Base-by-base conservation (phyloP, 2,329 filamentous ascomycete genomes). In the Aspergillus felis region DNA sequence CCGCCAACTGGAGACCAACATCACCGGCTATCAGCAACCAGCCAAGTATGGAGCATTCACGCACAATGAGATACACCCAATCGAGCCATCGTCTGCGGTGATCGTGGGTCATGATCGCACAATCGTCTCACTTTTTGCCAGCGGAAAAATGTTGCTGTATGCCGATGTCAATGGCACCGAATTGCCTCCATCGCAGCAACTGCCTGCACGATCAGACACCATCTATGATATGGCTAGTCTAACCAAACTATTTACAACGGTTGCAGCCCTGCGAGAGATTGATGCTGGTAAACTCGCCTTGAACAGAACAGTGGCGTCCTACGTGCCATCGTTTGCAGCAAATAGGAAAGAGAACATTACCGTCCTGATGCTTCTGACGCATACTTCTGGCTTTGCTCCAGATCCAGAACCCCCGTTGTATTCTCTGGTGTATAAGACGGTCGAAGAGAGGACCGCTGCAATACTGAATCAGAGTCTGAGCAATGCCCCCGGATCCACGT, bases 171-270 rank as follows among this genome's bases (percentile, higher is more conserved):
- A 70, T 51, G 71, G 73, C 38, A 70, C 67, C 2, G 46, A 61
- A 9, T 64, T 75, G 6, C 64, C 67, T 4, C 5, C 12, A 1
- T 1, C 48, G 5, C 53, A 67, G 32, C 68, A 71, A 55, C 67
- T 71, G 53, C 62, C 65, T 14, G 61, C 72, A 8, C 66, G 64
- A 0, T 32, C 68, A 3, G 69, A 75, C 53, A 75, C 72, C 2
- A 68, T 76, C n/a, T 76, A 75, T 59, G 73, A 75, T 58, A 67
- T 74, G 68, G 73, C 73, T 41, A 75, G 73, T 56, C 57, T 76
- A 29, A 72, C 74, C 6, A 76, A 76, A 61, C 56, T 76, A 27
- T 74, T 73, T 53, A 74, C 73, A n/a, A 65, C 71, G 0, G 64
- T 74, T 3, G 71, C 71, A 0, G 68, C 63, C 7, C 63, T 75